Base-by-base conservation (phyloP, 495 filamentous ascomycete genomes). In the Neurospora pannonica region DNA sequence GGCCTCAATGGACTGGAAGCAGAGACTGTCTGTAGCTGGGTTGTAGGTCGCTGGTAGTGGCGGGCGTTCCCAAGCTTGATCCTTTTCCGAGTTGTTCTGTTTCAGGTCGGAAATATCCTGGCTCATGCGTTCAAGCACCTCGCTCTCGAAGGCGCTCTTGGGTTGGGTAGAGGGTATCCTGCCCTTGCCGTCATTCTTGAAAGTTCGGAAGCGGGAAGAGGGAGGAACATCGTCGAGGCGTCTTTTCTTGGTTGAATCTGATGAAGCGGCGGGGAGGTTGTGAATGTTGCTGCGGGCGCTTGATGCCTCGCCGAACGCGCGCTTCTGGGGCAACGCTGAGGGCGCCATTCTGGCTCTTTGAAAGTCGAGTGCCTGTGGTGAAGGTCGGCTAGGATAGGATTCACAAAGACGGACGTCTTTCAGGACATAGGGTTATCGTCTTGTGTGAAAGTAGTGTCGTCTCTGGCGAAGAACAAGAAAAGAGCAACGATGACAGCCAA, bases 1-100 rank as follows among this genome's bases (percentile, higher is more conserved):
- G 5, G 90, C 92, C 76, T 99, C 96, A 80, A 99, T 98, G 79
- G 97, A 93, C 82, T 98, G 96, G 81, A 98, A 98, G 78, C 87
- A 90, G 13, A 99, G 86, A 74, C 83, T 92, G 60, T 96, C 89
- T 67, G 82, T 91, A 38, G 84, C 76, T n/a, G 90, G 88, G 74
- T 95, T 84, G 80, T 95, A 97, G 11, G 74, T 75, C 69, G 88
- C 86, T 6, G 88, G 88, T 7, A 98, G 82, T 11, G 86, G 84
- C 13, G 97, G 97, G 37, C 96, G 88, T 21, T 90, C 89, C 96
- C 96, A 99, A 76, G 94, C 89, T 82, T 99, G 96, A 81, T 98
- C 96, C 81, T 91, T 95, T 79, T 98, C 97, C 3, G 93, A 86
- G 79, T 96, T 97, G 79, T 86, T 92, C 77, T 92, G 84, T 83